phyloP scores from a whole-genome alignment of 129 eudicot genomes.

The Saussurea involucrata region DNA sequence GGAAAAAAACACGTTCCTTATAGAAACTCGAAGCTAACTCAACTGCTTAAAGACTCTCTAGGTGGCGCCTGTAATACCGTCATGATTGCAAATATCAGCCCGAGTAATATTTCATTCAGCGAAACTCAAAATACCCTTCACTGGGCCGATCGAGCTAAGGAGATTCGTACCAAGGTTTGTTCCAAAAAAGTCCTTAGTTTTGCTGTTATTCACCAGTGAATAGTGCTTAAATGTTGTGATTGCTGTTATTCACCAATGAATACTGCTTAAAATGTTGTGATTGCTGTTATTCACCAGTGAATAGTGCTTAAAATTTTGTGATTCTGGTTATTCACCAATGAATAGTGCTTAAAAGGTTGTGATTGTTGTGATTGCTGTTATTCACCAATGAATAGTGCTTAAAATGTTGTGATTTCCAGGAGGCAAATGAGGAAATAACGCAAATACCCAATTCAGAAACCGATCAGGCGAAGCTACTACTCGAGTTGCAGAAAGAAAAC shows the following conservation, averaged over 20 bases:
- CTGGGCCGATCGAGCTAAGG: slow-evolving; percentile 95
- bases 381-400: neutral
- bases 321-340: neutral
- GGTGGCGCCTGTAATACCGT: slow-evolving; percentile 88
- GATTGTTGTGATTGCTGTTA: neutral
- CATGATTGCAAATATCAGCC: slow-evolving; percentile 91
- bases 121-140: slow-evolving; percentile 91
- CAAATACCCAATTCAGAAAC: slow-evolving; percentile 48
- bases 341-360: too few relatives aligned
- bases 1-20: slow-evolving; percentile 85
- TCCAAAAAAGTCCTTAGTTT: neutral
- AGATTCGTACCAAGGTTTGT: slow-evolving; percentile 75
- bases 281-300: neutral
- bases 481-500: slow-evolving; percentile 81
- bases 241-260: neutral
- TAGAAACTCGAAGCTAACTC: slow-evolving; percentile 86
- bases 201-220: neutral
- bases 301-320: neutral
- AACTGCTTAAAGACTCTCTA: slow-evolving; percentile 79
- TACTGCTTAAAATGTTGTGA: too few relatives aligned
- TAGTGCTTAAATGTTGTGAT: neutral
- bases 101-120: slow-evolving; percentile 71
- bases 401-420: slow-evolving; percentile 31
- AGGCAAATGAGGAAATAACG: slow-evolving; percentile 56
- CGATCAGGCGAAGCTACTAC: slow-evolving; percentile 72